These are phyloP conservation scores for Tetracladium setigerum DNA, from an alignment of 495 filamentous ascomycete species.

Conservation along the genomic window DNA sequence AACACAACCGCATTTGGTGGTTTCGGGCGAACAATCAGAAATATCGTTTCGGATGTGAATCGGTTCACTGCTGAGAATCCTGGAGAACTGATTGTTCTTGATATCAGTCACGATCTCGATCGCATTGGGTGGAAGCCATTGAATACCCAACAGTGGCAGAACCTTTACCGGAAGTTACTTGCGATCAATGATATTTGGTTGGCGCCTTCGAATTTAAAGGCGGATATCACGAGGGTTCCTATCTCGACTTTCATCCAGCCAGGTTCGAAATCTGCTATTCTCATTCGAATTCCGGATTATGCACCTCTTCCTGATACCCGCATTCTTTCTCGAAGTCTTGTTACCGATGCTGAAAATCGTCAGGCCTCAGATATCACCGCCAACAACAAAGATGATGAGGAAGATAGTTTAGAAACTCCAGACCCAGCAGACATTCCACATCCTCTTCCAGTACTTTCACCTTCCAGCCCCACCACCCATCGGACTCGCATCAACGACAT, in stretches of 20 bases:
- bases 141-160: constrained; percentile 1
- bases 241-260: constrained; percentile 14
- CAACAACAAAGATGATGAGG: not conserved
- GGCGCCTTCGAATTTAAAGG: not conserved
- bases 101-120: constrained; percentile 17
- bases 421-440: too few species aligned
- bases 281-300: constrained; percentile 7
- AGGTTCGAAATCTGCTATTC: constrained; percentile 16
- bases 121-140: not conserved
- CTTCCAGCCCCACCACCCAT: not conserved
- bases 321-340: too few species aligned
- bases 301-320: not conserved
- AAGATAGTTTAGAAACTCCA: not conserved
- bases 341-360: too few species aligned
- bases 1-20: constrained; percentile 18
- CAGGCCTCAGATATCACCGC: too few species aligned
- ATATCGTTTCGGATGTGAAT: constrained; percentile 27
- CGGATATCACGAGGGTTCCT: constrained; percentile 8
- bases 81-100: constrained; percentile 28
- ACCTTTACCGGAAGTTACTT: not conserved
- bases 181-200: constrained; percentile 14
- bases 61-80: constrained; percentile 23
- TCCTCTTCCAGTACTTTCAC: not conserved
- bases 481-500: not conserved
- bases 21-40: constrained; percentile 21